Percentiles rank a stretch among this genome's conserved stretches.
phyloP scores from a whole-genome alignment of 2,329 filamentous ascomycete species.

The Ceratocystis destructans region DNA sequence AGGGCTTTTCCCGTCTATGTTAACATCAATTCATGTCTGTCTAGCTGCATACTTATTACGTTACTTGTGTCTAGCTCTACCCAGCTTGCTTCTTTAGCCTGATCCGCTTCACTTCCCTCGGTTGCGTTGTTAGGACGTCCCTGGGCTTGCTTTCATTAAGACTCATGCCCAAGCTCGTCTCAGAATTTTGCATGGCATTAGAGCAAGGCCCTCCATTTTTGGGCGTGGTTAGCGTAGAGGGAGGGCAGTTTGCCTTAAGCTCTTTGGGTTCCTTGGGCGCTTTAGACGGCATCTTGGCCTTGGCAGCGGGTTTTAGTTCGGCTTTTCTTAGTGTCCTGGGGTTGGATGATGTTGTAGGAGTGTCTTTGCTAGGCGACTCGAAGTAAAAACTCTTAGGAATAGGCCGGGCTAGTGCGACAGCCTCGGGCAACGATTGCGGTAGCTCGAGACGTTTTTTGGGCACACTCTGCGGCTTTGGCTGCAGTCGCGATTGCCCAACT shows the following conservation, averaged over 20 bases:
- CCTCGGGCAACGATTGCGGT: not conserved
- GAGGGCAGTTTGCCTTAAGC: not conserved
- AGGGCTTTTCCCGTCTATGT: not conserved
- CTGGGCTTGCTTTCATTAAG: not conserved
- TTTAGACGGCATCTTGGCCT: not conserved
- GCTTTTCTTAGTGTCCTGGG: not conserved
- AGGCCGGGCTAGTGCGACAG: not conserved
- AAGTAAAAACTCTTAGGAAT: not conserved
- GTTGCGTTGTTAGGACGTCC: not conserved
- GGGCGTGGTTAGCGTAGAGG: not conserved
- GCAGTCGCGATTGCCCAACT: not conserved
- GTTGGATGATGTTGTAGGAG: not conserved
- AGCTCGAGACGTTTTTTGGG: not conserved
- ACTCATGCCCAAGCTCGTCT: not conserved
- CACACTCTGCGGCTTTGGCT: not conserved
- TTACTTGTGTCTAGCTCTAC: not conserved
- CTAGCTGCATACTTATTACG: not conserved
- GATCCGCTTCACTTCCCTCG: not conserved
- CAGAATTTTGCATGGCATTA: not conserved
- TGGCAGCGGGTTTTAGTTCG: not conserved
- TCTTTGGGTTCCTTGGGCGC: not conserved
- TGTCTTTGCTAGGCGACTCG: not conserved
- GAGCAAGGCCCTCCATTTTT: not conserved
- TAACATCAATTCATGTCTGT: not conserved
- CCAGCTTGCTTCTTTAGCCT: not conserved